Base-by-base conservation (phyloP, 2,329 filamentous ascomycete species). In the Neurospora sp. region DNA sequence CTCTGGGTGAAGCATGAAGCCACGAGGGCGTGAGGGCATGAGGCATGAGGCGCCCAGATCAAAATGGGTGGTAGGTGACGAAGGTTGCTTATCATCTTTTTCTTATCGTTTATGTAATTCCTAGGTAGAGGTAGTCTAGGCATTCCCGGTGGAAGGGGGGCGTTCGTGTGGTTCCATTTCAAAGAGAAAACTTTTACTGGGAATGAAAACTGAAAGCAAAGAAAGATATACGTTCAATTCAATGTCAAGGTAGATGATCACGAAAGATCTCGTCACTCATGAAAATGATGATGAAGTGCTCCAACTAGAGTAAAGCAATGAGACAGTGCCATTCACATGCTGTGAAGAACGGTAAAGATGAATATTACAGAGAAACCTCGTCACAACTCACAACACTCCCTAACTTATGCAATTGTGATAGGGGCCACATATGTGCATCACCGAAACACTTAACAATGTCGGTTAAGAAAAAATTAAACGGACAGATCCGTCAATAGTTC, bases 1-100 rank as follows among this genome's bases (percentile, higher is more conserved):
- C 97, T 74, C 82, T 98, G 73, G 93, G 93, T 33, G 83, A 84
- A 19, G 72, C 69, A 11, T 79, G 73, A 72, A 12, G 65, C 33
- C 15, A 41, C 23, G 33, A 36, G 6, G 33, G 6, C 33, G 1
- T 36, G 33, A 36, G 6, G 33, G 33, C 33, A 36, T 36, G 83
- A 84, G 23, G 72, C 15, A 41, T 33, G 39, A 17, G 12, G 15
- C 38, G 11, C 41, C 8, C n/a, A 19, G 8, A 19, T 10, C 11
- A 46, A 46, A 46, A 11, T 46, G 41, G n/a, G 8, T 46, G n/a
- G 40, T 28, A 36, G 28, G 37, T 76, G 69, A 81, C 69, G 68
- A 38, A 68, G 23, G 52, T 62, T 28, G 15, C 52, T 57, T 57
- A 23, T 33, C 46, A 57, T 23, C 28, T 17, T 8, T 57, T 57